Evolutionary conservation across 2,329 filamentous ascomycete genomes (phyloP).

Genomic region (Trichoderma brevicompactum): DNA sequence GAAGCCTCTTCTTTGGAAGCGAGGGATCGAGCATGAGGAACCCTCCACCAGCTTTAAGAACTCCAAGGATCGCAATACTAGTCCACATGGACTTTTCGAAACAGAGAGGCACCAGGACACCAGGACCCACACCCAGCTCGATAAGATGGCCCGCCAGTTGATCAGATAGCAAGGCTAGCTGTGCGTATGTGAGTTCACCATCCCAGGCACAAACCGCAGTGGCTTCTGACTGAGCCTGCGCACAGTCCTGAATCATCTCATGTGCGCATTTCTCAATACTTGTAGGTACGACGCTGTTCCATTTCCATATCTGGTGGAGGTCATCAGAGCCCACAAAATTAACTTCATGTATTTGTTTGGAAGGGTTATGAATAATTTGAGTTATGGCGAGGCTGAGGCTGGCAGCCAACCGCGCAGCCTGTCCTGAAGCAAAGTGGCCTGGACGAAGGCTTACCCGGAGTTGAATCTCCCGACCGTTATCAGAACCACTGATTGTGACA

Average conservation of each 20-base stretch:
- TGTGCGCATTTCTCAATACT: not conserved
- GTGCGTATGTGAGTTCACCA: constrained; percentile 11
- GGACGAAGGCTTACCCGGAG: no score
- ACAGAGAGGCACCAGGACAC: constrained; percentile 4
- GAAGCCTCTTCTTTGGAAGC: no score
- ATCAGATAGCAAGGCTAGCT: constrained; percentile 26
- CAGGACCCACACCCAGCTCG: constrained; percentile 13
- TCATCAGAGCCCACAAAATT: not conserved
- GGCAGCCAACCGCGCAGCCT: no score
- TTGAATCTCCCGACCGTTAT: no score
- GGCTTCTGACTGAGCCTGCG: not conserved
- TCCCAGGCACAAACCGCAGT: constrained; percentile 18
- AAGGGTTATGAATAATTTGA: no score
- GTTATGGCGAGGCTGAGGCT: not conserved
- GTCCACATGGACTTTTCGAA: constrained; percentile 24
- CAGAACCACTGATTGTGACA: no score
- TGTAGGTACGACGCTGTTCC: not conserved
- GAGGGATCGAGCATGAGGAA: constrained; percentile 8
- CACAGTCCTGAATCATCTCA: not conserved
- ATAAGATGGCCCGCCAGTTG: constrained; percentile 21
- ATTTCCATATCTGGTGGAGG: not conserved
- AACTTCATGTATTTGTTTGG: no score
- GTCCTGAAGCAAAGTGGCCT: no score
- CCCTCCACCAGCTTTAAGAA: constrained; percentile 18
- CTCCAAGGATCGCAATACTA: not conserved